Conservation (phyloP, 331 rosid genomes). For the Stylosanthes scabra region DNA sequence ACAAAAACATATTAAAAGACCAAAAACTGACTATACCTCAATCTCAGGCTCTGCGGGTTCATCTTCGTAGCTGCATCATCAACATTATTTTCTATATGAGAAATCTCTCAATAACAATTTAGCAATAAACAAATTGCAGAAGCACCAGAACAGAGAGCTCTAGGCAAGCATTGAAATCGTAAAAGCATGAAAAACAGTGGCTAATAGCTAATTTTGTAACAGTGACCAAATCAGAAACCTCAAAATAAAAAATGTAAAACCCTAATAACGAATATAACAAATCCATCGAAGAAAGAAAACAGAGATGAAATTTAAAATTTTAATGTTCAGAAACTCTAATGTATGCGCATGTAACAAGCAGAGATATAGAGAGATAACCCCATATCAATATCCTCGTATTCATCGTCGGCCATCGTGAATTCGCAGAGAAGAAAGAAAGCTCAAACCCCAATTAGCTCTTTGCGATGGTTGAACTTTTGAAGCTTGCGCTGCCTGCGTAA, state of each 20-base stretch:
- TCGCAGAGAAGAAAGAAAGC: constrained; percentile 13
- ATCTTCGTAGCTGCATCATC: constrained; percentile 65
- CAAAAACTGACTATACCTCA: constrained; percentile 49
- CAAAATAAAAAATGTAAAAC: too few species aligned
- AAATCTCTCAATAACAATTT: constrained; percentile 1
- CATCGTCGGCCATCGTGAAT: constrained; percentile 60
- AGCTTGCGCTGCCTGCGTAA: too few species aligned
- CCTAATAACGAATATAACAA: background rate
- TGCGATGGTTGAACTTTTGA: too few species aligned
- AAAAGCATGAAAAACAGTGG: background rate
- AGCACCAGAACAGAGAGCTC: background rate
- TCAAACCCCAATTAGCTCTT: too few species aligned
- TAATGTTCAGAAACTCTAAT: too few species aligned
- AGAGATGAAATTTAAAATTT: background rate
- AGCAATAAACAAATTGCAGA: background rate
- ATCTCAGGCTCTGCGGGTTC: constrained; percentile 79
- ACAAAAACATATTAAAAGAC: background rate
- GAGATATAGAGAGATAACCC: constrained; percentile 42
- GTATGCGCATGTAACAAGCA: too few species aligned
- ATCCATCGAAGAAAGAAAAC: too few species aligned
- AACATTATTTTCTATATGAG: background rate
- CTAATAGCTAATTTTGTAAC: background rate
- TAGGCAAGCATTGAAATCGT: background rate
- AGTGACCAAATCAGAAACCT: background rate
- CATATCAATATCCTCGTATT: constrained; percentile 55